Conservation (phyloP, 768 basidiomycete species). For the Termitomyces sp. region DNA sequence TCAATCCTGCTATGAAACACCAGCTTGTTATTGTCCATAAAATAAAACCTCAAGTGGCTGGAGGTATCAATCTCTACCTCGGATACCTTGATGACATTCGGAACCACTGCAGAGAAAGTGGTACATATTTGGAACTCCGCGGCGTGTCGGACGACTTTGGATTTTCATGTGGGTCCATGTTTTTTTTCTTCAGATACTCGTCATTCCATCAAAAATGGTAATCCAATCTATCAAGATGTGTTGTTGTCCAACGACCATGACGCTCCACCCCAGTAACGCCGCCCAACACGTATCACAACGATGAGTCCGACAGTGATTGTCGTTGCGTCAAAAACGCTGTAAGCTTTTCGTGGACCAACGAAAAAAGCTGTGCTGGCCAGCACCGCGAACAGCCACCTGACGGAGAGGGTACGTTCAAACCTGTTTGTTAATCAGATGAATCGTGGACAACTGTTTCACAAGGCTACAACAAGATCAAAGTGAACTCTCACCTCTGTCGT, state of each 20-base stretch:
- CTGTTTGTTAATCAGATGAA: constrained; percentile 23
- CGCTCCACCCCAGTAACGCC: constrained; percentile 41
- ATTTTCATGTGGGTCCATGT: not conserved
- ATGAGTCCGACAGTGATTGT: constrained; percentile 42
- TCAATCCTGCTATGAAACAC: not conserved
- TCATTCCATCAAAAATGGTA: not conserved
- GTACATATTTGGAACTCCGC: constrained; percentile 5
- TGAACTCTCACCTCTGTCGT: constrained; percentile 31
- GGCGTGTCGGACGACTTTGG: not conserved
- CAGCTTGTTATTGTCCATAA: not conserved
- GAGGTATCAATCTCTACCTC: not conserved
- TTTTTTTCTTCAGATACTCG: not conserved
- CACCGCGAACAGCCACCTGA: constrained; percentile 47
- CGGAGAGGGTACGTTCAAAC: constrained; percentile 33
- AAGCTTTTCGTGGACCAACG: constrained; percentile 62
- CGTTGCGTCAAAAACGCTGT: constrained; percentile 59
- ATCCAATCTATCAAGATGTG: not conserved
- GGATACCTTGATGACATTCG: not conserved
- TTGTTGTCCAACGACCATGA: constrained; percentile 21
- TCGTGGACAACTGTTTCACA: not conserved
- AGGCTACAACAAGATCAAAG: not conserved
- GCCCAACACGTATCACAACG: constrained; percentile 41
- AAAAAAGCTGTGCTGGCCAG: constrained; percentile 53
- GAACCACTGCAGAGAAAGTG: not conserved
- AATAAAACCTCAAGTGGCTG: not conserved